A percentile compares a stretch with the other conserved stretches of the same genome.
Conservation (phyloP, 108 stramenopile species). For the Mayamaea pseudoterrestris region DNA sequence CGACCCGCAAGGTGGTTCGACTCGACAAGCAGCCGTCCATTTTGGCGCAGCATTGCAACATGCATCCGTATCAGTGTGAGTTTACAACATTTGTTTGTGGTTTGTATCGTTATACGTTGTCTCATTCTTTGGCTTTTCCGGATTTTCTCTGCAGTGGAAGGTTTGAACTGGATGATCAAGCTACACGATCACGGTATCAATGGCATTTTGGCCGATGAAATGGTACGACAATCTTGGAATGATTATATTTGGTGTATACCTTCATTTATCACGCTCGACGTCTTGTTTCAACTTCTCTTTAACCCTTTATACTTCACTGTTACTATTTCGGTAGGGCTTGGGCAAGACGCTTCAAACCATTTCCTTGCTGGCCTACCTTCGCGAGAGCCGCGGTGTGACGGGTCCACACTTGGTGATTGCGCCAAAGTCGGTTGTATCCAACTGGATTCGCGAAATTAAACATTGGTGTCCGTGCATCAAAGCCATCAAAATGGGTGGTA, state of each 20-base stretch:
- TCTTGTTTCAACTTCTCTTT: constrained; percentile 2
- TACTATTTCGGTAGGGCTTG: constrained; percentile 20
- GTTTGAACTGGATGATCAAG: constrained; percentile 98
- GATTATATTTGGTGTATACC: not conserved
- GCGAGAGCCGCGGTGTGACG: constrained; percentile 72
- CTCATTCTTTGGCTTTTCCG: too few relatives aligned
- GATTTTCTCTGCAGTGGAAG: too few relatives aligned
- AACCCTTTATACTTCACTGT: not conserved
- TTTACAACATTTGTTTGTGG: too few relatives aligned
- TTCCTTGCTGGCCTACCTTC: constrained; percentile 85
- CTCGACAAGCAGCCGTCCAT: constrained; percentile 82
- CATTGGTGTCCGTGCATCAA: constrained; percentile 90
- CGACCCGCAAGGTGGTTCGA: constrained; percentile 71
- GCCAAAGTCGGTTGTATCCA: constrained; percentile 92
- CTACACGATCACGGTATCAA: constrained; percentile 98
- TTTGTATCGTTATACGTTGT: too few relatives aligned
- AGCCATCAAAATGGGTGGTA: constrained; percentile 85
- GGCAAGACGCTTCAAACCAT: constrained; percentile 94
- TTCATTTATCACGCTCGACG: not conserved
- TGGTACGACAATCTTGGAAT: not conserved
- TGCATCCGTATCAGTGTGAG: constrained; percentile 97
- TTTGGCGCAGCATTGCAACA: constrained; percentile 67
- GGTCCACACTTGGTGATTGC: constrained; percentile 97
- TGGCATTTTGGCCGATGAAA: constrained; percentile 99
- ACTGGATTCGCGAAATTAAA: constrained; percentile 94